phyloP scores from a whole-genome alignment of 345 rosid genomes.

The Salix caprea region DNA sequence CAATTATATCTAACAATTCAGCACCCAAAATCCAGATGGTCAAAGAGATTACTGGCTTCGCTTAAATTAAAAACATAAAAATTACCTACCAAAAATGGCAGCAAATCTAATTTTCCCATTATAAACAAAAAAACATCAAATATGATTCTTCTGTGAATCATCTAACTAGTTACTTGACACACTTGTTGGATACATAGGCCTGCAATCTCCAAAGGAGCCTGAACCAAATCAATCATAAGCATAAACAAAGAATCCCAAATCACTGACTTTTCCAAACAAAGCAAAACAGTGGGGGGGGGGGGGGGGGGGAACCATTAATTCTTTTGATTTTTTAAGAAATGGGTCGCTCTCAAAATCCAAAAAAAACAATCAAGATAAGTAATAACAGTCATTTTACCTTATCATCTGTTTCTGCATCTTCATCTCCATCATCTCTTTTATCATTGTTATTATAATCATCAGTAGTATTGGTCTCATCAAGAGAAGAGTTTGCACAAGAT shows the following conservation, averaged over 20 bases:
- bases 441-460: background rate
- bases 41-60: background rate
- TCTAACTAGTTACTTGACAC: background rate
- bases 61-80: background rate
- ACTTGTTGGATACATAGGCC: background rate
- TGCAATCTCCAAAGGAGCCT: background rate
- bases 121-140: background rate
- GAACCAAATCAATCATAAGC: background rate
- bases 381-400: conserved; percentile 21
- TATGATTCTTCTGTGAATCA: background rate
- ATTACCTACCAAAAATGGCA: background rate
- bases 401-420: conserved; percentile 33
- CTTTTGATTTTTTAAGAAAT: conserved; percentile 12
- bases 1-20: background rate
- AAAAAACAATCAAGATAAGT: background rate
- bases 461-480: conserved; percentile 9
- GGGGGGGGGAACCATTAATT: conserved; percentile 4
- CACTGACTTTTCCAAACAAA: background rate
- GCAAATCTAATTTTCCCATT: background rate
- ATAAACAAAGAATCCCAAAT: background rate
- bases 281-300: too few species aligned
- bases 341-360: conserved; percentile 22
- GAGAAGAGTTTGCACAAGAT: conserved; percentile 33
- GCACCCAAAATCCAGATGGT: background rate
- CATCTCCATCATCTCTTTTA: conserved; percentile 22